Evolutionary conservation across 73 alveolate genomes (phyloP).

Genomic region (Paramecium octaurelia): DNA sequence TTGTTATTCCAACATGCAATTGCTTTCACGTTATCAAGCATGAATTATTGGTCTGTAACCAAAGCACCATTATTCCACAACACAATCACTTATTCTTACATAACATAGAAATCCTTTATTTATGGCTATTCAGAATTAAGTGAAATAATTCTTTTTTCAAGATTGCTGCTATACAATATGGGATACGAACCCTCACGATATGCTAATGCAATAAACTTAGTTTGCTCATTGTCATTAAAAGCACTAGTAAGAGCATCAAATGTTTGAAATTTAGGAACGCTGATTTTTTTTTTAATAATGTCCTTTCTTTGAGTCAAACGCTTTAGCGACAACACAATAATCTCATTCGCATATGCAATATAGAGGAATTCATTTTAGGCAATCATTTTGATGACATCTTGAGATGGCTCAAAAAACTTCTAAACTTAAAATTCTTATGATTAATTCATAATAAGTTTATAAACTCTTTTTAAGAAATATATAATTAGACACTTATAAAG

Average conservation of each 20-base stretch:
- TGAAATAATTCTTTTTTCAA: slow-evolving; percentile 10
- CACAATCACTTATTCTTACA: neutral
- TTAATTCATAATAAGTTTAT: neutral
- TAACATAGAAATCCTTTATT: neutral
- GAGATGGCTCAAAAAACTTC: neutral
- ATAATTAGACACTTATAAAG: neutral
- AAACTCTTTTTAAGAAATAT: neutral
- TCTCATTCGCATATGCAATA: neutral
- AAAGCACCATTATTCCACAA: slow-evolving; percentile 29
- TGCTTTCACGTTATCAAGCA: neutral
- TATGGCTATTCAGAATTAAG: slow-evolving; percentile 8
- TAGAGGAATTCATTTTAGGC: neutral
- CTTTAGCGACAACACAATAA: neutral
- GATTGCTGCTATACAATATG: neutral
- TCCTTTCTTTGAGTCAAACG: neutral
- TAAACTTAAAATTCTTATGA: neutral
- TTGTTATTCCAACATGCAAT: neutral
- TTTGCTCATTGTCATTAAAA: neutral
- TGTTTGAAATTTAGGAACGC: neutral
- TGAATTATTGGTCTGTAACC: neutral
- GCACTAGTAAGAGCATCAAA: neutral
- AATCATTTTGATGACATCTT: neutral
- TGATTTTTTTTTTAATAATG: neutral
- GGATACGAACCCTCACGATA: neutral
- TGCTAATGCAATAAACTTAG: neutral